Evolutionary conservation across 768 basidiomycete genomes (phyloP).

Genomic region (Suillus plorans): DNA sequence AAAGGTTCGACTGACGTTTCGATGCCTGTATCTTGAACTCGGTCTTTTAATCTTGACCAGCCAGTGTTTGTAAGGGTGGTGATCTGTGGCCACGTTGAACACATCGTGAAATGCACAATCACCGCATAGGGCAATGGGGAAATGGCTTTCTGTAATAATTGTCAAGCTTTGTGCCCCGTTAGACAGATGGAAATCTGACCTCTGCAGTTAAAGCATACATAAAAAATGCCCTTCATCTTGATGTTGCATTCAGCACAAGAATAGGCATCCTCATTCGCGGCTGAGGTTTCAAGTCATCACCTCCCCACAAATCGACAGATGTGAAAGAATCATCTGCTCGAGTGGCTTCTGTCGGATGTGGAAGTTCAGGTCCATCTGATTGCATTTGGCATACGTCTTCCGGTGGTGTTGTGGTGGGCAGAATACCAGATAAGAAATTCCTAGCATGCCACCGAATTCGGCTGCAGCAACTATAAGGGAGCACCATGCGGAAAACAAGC

Average conservation of each 20-base stretch:
- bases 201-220: background rate
- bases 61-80: too few species aligned
- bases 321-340: background rate
- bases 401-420: background rate
- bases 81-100: background rate
- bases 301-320: background rate
- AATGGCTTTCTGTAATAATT: background rate
- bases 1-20: too few species aligned
- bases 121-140: background rate
- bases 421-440: background rate
- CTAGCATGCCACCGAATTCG: background rate
- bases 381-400: background rate
- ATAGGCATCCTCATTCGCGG: background rate
- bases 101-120: background rate
- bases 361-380: background rate
- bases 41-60: too few species aligned
- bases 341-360: background rate
- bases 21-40: too few species aligned
- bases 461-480: background rate
- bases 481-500: background rate
- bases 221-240: background rate
- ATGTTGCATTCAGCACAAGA: background rate
- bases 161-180: background rate
- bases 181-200: background rate
- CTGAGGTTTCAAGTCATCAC: background rate